Percentiles rank a stretch among this genome's conserved stretches.
Conservation (phyloP, 306 rosid genomes). For the Gastrolobium villosum region DNA sequence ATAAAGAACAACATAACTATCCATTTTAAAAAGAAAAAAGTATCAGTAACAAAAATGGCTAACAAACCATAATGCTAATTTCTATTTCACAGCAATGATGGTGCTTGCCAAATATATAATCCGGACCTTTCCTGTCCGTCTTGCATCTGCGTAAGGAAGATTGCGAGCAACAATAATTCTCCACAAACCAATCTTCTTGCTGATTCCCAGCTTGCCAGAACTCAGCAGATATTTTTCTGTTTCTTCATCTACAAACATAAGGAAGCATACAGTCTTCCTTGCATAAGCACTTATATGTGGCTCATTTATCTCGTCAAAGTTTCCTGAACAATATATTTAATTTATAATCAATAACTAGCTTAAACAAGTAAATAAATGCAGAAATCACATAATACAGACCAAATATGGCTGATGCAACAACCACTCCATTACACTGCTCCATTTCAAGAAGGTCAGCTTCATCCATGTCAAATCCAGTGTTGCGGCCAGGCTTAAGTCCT, state of each 20-base stretch:
- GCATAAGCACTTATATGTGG: constrained; percentile 77
- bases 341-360: constrained; percentile 46
- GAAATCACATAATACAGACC: constrained; percentile 58
- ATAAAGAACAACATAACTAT: constrained; percentile 23
- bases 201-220: constrained; percentile 63
- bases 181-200: constrained; percentile 86
- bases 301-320: constrained; percentile 89
- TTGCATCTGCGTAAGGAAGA: constrained; percentile 80
- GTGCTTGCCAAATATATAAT: constrained; percentile 37
- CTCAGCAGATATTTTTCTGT: constrained; percentile 71
- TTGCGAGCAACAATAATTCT: constrained; percentile 77
- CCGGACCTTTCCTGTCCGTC: constrained; percentile 92
- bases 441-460: constrained; percentile 74
- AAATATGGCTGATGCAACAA: constrained; percentile 95
- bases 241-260: constrained; percentile 82
- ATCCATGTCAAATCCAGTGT: constrained; percentile 87
- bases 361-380: constrained; percentile 24
- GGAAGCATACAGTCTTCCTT: constrained; percentile 84
- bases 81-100: constrained; percentile 30
- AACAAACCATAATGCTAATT: constrained; percentile 37
- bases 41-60: constrained; percentile 8
- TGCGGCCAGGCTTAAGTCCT: constrained; percentile 83
- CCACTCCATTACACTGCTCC: constrained; percentile 89
- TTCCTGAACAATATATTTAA: constrained; percentile 62
- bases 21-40: background rate